phyloP scores from a whole-genome alignment of 371 early-diverging fungal species.

The Mortierella sp. region DNA sequence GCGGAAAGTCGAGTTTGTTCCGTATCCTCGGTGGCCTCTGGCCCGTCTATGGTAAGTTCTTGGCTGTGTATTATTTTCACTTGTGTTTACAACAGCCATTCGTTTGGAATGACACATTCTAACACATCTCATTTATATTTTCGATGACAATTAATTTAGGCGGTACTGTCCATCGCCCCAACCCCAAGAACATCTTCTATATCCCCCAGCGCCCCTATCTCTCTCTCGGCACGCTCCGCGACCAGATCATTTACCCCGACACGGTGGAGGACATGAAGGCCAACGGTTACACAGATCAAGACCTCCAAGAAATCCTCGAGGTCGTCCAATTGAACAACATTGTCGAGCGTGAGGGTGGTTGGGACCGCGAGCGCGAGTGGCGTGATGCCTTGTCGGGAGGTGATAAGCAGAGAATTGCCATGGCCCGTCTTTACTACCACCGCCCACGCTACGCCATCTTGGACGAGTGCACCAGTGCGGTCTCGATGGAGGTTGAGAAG shows the following conservation, averaged over 20 bases:
- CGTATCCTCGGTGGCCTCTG: conserved; percentile 96
- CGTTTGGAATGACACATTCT: not conserved
- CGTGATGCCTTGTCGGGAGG: conserved; percentile 86
- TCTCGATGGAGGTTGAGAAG: conserved; percentile 90
- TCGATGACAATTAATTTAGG: conserved; percentile 48
- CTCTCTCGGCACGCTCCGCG: conserved; percentile 93
- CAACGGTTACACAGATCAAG: conserved; percentile 72
- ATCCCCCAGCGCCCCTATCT: conserved; percentile 98
- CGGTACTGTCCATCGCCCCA: conserved; percentile 88
- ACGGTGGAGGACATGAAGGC: conserved; percentile 77
- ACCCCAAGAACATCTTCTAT: conserved; percentile 91
- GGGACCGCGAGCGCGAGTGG: conserved; percentile 91
- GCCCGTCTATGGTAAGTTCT: conserved; percentile 82
- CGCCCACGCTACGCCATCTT: conserved; percentile 91
- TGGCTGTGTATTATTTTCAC: not conserved
- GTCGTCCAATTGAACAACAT: conserved; percentile 84
- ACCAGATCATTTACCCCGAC: conserved; percentile 95
- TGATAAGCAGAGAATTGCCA: conserved; percentile 91
- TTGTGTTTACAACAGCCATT: not conserved
- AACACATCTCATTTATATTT: not conserved
- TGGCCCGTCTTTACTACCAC: conserved; percentile 94
- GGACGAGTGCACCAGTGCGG: conserved; percentile 95
- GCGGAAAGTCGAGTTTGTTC: conserved; percentile 94
- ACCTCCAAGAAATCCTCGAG: conserved; percentile 78
- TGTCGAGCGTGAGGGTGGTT: conserved; percentile 92